These are phyloP conservation scores for Sclerotinia sclerotiorum DNA, from an alignment of 2,329 filamentous ascomycete genomes.

Conservation along the genomic window DNA sequence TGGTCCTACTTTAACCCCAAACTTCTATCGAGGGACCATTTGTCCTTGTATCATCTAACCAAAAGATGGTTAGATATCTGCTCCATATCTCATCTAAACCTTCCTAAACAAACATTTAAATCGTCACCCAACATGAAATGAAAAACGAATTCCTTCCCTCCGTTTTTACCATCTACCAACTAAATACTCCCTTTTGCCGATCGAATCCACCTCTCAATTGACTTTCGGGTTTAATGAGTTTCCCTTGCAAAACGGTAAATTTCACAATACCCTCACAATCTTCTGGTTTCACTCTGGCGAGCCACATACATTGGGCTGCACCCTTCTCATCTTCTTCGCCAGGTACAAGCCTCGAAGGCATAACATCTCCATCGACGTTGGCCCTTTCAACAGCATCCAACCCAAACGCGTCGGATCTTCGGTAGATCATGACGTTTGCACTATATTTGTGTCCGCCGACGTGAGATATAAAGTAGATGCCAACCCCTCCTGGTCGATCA, in stretches of 20 bases:
- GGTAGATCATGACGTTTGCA: conserved; percentile 91
- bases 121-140: conserved; percentile 29
- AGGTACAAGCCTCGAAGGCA: conserved; percentile 35
- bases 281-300: conserved; percentile 79
- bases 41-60: conserved; percentile 11
- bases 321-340: conserved; percentile 47
- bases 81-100: conserved; percentile 15
- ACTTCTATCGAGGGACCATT: background rate
- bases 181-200: conserved; percentile 73
- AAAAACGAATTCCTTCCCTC: background rate
- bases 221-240: conserved; percentile 83
- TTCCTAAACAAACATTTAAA: conserved; percentile 37
- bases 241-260: conserved; percentile 89
- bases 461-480: conserved; percentile 94
- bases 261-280: conserved; percentile 90
- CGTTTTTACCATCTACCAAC: conserved; percentile 64
- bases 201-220: conserved; percentile 93
- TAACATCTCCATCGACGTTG: conserved; percentile 40
- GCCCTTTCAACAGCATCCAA: conserved; percentile 37
- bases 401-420: conserved; percentile 47
- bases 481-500: conserved; percentile 84
- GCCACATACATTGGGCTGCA: conserved; percentile 88
- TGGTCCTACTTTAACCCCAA: background rate
- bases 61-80: conserved; percentile 3
- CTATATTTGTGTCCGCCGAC: conserved; percentile 96